These are phyloP conservation scores for Fraxinus anomala DNA, from an alignment of 257 asterid genomes.

Conservation along the genomic window DNA sequence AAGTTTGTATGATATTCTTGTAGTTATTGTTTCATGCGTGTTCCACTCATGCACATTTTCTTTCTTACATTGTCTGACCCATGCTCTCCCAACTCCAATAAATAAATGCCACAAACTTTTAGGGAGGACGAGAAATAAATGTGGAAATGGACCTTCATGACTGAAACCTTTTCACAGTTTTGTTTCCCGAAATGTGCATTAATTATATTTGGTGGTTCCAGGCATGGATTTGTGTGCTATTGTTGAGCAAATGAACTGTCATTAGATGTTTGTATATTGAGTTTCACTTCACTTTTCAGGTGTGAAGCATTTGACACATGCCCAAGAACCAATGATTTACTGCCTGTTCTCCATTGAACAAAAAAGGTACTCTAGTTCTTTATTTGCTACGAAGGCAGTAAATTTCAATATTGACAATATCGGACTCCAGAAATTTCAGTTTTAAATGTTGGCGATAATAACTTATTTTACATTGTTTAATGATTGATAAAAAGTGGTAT, in stretches of 20 bases:
- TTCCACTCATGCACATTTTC: neutral
- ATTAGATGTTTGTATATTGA: conserved; percentile 3
- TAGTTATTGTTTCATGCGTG: neutral
- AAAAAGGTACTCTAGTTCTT: conserved; percentile 40
- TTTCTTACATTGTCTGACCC: neutral
- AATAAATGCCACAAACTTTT: neutral
- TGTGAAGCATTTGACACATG: conserved; percentile 76
- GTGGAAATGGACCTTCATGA: neutral
- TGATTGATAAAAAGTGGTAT: neutral
- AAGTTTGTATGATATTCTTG: neutral
- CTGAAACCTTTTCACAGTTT: neutral
- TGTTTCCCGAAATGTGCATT: conserved; percentile 9
- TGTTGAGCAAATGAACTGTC: conserved; percentile 2
- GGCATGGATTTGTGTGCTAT: neutral
- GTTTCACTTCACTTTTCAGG: conserved; percentile 38
- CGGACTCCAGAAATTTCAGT: neutral
- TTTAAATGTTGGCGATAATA: neutral
- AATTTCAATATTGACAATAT: neutral
- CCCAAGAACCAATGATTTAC: conserved; percentile 77
- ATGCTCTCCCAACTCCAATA: neutral
- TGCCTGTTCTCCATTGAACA: conserved; percentile 56
- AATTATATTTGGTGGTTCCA: neutral
- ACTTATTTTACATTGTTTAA: neutral
- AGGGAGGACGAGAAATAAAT: neutral
- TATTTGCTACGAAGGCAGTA: conserved; percentile 5